Base-by-base conservation (phyloP, 2,329 filamentous ascomycete species). In the Ophiostoma tasmaniense region DNA sequence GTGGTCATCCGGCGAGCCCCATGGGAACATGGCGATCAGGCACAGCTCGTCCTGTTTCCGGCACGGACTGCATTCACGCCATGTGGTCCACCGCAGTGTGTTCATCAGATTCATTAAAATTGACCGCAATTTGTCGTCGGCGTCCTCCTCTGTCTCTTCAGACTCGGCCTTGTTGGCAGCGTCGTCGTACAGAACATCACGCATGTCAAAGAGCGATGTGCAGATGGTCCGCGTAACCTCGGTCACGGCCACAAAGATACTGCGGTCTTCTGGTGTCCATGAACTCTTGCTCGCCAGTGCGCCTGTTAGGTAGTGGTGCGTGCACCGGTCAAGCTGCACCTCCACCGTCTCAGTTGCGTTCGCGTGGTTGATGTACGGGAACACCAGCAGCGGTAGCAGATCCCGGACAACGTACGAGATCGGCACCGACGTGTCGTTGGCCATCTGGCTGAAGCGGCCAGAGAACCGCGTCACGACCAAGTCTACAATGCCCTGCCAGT, bases 401-500 rank as follows among this genome's bases (percentile, higher is more conserved):
- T 82, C 74, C 20, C 74, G 72, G 66, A 80, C 77, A 1, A 83
- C 55, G 72, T 80, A 78, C 2, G 73, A 71, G 20, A 76, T 72
- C 33, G 83, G 77, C 8, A 73, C 70, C 20, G 65, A 25, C 20
- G 52, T 64, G 8, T 73, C 70, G 2, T 76, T 72, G 0, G 76
- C 75, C 73, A 85, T 78, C 5, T 79, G 74, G 2, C 73, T 72
- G 35, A 93, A 77, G 30, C 86, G 80, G 39, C 83, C 79, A 3
- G 83, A 82, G 73, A 89, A 92, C 1, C 90, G 83, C 4, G 80
- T 76, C 3, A 91, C 80, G 3, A 93, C 79, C 80, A 90, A 82
- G 73, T 93, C 90, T 0, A 83, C 81, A 0, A 90, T 79, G 0
- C 79, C 82, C 74, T 92, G 90, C 90, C 90, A 93, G 73, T 91